These are phyloP conservation scores for Harrya chromipes DNA, from an alignment of 768 basidiomycete genomes.

Conservation along the genomic window DNA sequence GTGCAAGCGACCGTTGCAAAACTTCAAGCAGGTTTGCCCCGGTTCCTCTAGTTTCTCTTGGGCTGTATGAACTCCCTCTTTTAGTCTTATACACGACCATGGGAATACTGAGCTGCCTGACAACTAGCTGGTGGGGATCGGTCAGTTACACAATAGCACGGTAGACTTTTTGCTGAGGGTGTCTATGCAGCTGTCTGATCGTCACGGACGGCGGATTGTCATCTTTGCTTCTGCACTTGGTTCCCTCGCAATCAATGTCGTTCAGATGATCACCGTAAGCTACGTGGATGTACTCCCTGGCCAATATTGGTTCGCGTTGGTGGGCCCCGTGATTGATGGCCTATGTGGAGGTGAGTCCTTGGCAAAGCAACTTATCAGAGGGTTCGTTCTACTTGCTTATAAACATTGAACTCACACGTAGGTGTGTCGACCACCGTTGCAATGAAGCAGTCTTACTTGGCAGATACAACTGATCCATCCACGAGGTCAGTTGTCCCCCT, in stretches of 20 bases:
- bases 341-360: constrained; percentile 60
- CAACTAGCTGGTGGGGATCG: constrained; percentile 84
- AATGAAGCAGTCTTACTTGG: constrained; percentile 62
- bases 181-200: constrained; percentile 62
- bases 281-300: constrained; percentile 65
- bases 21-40: constrained; percentile 53
- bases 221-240: constrained; percentile 65
- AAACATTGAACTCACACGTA: constrained; percentile 20
- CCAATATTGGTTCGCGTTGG: constrained; percentile 74
- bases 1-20: constrained; percentile 72
- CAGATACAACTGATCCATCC: constrained; percentile 59
- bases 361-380: not conserved
- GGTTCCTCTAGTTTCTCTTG: not conserved
- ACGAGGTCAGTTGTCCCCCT: constrained; percentile 41
- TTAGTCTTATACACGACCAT: constrained; percentile 60
- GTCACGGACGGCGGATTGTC: constrained; percentile 64
- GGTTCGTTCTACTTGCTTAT: not conserved
- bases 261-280: constrained; percentile 62
- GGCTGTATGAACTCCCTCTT: constrained; percentile 1
- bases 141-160: constrained; percentile 40
- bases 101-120: constrained; percentile 74
- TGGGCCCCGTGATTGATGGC: constrained; percentile 68
- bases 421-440: constrained; percentile 51
- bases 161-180: not conserved
- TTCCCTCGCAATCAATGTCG: constrained; percentile 57